A percentile compares a stretch with the other conserved stretches of the same genome.
Conservation (phyloP, 192 early-diverging fungal genomes). For the Gonapodya prolifera region DNA sequence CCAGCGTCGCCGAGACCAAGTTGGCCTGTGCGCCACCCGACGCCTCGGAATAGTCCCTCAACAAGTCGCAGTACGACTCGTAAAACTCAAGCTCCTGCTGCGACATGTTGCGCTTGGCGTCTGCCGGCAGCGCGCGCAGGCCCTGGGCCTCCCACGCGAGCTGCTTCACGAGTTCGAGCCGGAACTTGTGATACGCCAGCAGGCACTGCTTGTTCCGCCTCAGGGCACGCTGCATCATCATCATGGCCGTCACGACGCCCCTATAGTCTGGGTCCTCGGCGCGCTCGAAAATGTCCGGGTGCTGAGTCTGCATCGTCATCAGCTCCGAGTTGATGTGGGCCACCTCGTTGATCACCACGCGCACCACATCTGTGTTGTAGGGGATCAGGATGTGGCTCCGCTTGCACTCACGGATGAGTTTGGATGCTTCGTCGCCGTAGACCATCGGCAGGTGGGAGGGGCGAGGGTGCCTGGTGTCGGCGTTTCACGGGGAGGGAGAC, state of each 20-base stretch:
- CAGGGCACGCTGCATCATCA: conserved; percentile 44
- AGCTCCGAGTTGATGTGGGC: conserved; percentile 42
- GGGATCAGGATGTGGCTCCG: conserved; percentile 54
- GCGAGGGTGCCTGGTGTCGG: background rate
- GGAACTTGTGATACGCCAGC: conserved; percentile 70
- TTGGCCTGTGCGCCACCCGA: conserved; percentile 40
- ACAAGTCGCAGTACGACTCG: conserved; percentile 44
- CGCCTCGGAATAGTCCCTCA: conserved; percentile 39
- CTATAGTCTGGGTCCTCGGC: conserved; percentile 11
- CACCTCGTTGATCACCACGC: conserved; percentile 67
- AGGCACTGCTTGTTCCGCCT: conserved; percentile 78
- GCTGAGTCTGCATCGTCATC: conserved; percentile 21
- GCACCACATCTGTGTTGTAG: conserved; percentile 72
- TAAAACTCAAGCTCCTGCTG: conserved; percentile 52
- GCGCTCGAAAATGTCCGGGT: background rate
- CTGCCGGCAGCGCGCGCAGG: conserved; percentile 29
- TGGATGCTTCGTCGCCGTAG: conserved; percentile 65
- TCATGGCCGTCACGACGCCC: conserved; percentile 19
- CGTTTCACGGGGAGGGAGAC: background rate
- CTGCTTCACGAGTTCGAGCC: conserved; percentile 53
- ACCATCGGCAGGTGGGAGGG: conserved; percentile 18
- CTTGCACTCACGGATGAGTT: conserved; percentile 70
- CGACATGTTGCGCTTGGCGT: conserved; percentile 18
- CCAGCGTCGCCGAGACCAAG: conserved; percentile 53
- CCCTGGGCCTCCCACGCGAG: conserved; percentile 50